Evolutionary conservation across 768 basidiomycete species (phyloP), one percentile per base, ranked within the genome.

Genomic region (Lanmaoa pseudosensibilis): DNA sequence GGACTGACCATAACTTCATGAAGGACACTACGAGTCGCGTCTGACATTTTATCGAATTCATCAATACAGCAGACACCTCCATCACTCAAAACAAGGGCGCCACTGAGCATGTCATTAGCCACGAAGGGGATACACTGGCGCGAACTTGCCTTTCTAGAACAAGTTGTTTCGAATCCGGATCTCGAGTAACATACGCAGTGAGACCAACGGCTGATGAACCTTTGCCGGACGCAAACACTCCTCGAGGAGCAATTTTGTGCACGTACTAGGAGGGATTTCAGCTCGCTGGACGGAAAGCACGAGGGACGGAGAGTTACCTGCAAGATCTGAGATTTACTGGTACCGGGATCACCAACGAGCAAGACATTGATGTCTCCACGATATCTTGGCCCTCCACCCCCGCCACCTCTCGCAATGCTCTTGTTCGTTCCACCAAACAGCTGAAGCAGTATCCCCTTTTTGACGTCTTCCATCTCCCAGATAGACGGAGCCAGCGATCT

Each of bases 11-110:
- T 98, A 16, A 97, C 95, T 84, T 98, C 96, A 73, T 99, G 97
- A 44, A 99, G 83, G 10, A 98, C 96, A 69, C 97, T 98, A 46
- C 97, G 87, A 43, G 97, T 98, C 5, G 92, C 85, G 58, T 98
- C 89, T 36, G 95, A 94, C 97, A 99, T 99, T 74, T 99, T 99
- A 76, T 99, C 97, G 64, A 99, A 98, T 73, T 98, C 96, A 64
- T 98, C 96, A 62, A 98, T 98, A 69, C 96, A 98, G 70, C 94
- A 98, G 5, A 98, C 94, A 70, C 95, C 96, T 2, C 96, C 96
- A 62, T 98, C 96, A 69, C 90, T 92, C 57, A 98, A 74, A 2
- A 97, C 95, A 12, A 98, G 84, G 0, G 95, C 95, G 58, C 95
- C 95, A 76, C 94, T 93, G 61, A 13, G 50, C 4, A 50, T 27